Evolutionary conservation across 352 stramenopile genomes (phyloP), one percentile per base, ranked within the genome.

Genomic region (Halophytophthora polymorphica): DNA sequence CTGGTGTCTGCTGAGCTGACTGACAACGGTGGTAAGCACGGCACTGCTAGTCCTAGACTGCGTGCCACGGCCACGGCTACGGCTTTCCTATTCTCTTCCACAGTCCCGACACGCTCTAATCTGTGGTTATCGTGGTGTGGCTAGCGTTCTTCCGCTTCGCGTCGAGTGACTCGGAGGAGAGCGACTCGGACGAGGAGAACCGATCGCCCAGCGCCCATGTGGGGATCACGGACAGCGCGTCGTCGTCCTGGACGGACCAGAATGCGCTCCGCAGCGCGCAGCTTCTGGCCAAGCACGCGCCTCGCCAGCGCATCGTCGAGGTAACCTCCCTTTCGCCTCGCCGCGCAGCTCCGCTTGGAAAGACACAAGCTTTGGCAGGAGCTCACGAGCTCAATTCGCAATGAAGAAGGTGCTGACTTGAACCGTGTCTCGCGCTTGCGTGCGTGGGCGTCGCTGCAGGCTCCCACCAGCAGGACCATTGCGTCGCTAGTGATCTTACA

Each of bases 101-200:
- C 25, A 31, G 25, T 38, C 33, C 13, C 15, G 33, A 17, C 3
- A 10, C 15, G 33, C 33, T 17, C 11, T 14, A 38, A 17, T 14
- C 33, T 38, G 33, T 17, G 11, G 33, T 3, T 5, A 41, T 13
- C 41, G 18, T 61, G 10, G 35, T 25, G 10, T 22, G 18, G 31
- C 10, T 52, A 80, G 72, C 67, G 1, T 83, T 83, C 35, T 67
- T 77, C 18, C 62, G 72, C 35, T 83, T 83, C 48, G 69, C 72
- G 22, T 71, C 67, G 8, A 83, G 72, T 50, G 72, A 64, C 6
- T 83, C 72, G 8, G 69, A 80, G 13, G 71, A 78, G 34, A 71
- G 66, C 37, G 67, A 76, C 1, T 64, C 56, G 17, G 64, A 69
- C 14, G 57, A 56, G 13, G 60, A 76, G 41, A 61, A 61, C 28